phyloP scores from a whole-genome alignment of 2,329 filamentous ascomycete genomes.

The Fusarium foetens region DNA sequence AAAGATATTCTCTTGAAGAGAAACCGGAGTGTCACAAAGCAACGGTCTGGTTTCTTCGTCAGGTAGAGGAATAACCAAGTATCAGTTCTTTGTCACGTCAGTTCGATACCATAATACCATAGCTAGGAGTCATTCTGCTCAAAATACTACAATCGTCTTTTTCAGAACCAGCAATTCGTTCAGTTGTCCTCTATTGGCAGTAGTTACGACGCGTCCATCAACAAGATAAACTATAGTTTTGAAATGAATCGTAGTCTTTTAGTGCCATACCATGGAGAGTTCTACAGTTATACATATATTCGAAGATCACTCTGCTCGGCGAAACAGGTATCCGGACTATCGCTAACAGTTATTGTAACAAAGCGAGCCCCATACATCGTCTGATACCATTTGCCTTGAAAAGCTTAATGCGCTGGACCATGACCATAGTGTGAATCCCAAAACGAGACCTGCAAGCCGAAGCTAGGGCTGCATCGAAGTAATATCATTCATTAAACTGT shows the following conservation, averaged over 20 bases:
- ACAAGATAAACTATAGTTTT: not conserved
- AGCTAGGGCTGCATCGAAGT: not conserved
- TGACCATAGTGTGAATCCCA: not conserved
- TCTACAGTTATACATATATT: not conserved
- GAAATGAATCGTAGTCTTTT: not conserved
- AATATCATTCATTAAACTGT: not conserved
- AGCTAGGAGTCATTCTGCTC: not conserved
- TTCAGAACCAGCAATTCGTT: not conserved
- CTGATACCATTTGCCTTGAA: not conserved
- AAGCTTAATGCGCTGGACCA: slow-evolving; percentile 3
- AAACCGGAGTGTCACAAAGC: slow-evolving; percentile 53
- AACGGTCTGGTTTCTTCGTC: slow-evolving; percentile 56
- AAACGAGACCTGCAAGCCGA: not conserved
- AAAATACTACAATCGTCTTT: not conserved
- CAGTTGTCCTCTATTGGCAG: not conserved
- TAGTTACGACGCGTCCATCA: not conserved
- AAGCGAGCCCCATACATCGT: not conserved
- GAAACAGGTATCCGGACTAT: slow-evolving; percentile 1
- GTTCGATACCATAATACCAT: slow-evolving; percentile 21
- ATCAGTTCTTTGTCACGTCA: slow-evolving; percentile 10
- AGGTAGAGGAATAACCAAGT: slow-evolving; percentile 16
- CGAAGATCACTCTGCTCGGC: not conserved
- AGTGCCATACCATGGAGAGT: not conserved
- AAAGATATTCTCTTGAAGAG: slow-evolving; percentile 60
- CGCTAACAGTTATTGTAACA: slow-evolving; percentile 7